phyloP scores from a whole-genome alignment of 768 basidiomycete genomes.

The Trametes villosa region DNA sequence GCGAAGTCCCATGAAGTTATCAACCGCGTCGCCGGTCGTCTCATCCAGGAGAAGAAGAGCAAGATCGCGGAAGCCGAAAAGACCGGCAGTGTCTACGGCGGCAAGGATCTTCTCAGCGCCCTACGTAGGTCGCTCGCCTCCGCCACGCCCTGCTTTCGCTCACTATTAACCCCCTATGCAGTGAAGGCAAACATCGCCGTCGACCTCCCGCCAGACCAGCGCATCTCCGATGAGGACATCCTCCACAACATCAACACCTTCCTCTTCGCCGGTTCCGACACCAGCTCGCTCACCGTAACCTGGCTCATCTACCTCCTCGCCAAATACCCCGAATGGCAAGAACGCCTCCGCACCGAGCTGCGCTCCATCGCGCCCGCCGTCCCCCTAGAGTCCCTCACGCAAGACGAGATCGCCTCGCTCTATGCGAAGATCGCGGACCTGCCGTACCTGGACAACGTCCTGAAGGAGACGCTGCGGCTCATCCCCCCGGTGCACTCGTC shows the following conservation, averaged over 20 bases:
- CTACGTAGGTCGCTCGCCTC: constrained; percentile 55
- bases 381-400: constrained; percentile 47
- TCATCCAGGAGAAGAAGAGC: constrained; percentile 80
- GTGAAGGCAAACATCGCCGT: constrained; percentile 83
- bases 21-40: constrained; percentile 66
- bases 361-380: constrained; percentile 46
- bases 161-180: constrained; percentile 32
- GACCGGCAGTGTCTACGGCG: constrained; percentile 54
- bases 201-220: constrained; percentile 68
- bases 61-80: constrained; percentile 67
- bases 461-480: constrained; percentile 76
- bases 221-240: constrained; percentile 87
- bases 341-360: constrained; percentile 72
- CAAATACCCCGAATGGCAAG: constrained; percentile 66
- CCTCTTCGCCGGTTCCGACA: constrained; percentile 90
- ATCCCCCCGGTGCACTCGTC: constrained; percentile 84
- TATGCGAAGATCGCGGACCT: constrained; percentile 60
- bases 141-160: not conserved
- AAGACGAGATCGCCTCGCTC: constrained; percentile 69
- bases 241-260: constrained; percentile 87
- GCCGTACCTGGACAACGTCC: constrained; percentile 76
- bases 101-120: constrained; percentile 78
- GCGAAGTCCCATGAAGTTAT: constrained; percentile 65
- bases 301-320: constrained; percentile 85
- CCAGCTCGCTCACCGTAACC: constrained; percentile 78